phyloP scores from a whole-genome alignment of 1,139 yeast genomes.

The Magnusiomyces tetraspermus region DNA sequence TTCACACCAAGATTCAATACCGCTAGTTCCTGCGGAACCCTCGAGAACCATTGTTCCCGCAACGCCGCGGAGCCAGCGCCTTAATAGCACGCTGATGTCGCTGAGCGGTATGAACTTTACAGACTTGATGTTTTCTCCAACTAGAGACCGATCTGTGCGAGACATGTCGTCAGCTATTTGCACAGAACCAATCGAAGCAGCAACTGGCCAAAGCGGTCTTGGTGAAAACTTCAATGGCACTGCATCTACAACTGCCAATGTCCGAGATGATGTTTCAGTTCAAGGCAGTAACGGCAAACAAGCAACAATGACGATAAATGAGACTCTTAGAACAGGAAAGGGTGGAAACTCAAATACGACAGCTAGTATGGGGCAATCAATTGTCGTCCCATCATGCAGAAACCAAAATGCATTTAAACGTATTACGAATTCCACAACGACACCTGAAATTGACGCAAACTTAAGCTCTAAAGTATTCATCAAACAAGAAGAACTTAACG shows the following conservation, averaged over 20 bases:
- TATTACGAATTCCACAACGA: not conserved
- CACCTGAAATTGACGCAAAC: not conserved
- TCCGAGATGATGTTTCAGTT: not conserved
- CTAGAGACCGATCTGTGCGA: not conserved
- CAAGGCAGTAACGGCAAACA: not conserved
- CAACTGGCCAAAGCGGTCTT: not conserved
- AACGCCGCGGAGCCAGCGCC: not conserved
- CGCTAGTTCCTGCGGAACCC: not conserved
- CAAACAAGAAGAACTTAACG: not conserved
- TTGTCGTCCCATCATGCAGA: not conserved
- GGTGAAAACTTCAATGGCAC: too few species aligned
- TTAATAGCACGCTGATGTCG: too few species aligned
- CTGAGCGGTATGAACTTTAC: not conserved
- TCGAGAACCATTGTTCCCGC: not conserved
- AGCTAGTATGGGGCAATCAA: not conserved
- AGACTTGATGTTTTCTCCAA: not conserved
- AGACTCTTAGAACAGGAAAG: not conserved
- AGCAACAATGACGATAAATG: not conserved
- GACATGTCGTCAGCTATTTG: not conserved
- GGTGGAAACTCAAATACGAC: not conserved
- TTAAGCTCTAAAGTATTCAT: not conserved
- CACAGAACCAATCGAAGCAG: not conserved
- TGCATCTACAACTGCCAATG: not conserved
- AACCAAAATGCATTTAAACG: not conserved
- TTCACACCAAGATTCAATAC: not conserved